Base-by-base conservation (phyloP, 768 basidiomycete species). In the Phaffia tasmanica region DNA sequence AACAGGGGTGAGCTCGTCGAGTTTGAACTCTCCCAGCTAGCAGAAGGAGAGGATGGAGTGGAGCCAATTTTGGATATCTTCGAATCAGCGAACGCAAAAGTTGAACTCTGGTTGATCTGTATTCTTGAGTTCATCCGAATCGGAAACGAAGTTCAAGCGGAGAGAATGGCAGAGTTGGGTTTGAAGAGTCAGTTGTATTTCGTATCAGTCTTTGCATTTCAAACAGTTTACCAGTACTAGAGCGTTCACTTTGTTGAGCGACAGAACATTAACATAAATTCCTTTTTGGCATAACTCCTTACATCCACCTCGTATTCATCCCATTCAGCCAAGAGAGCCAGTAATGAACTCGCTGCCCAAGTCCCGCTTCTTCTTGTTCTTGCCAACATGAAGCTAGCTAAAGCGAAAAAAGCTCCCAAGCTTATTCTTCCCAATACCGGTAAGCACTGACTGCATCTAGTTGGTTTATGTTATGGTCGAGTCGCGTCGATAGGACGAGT, bases 1-100 rank as follows among this genome's bases (percentile, higher is more conserved):
- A 18, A 8, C 19, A 65, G 57, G 16, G 50, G 32, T n/a, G 91
- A 93, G 77, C 83, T 88, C 73, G 87, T 93, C 67, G 87, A 88
- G 25, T 85, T 97, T 67, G 88, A 94, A 79, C 82, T 97, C 49
- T 87, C 89, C 79, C 79, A 86, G 71, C 84, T 98, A 60, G 84
- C 84, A 4, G 85, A 83, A 72, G 84, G 86, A 8, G 84, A 86
- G 69, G 62, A 58, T 0, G 27, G 50, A 11, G 35, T 32, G 11
- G 48, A 53, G 78, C 74, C 53, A 70, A 70, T 71, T 65, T 71
- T n/a, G 69, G 75, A 64, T 65, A 74, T 71, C 66, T 60, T 87
- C 58, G 84, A 86, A 71, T 85, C 87, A 35, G 86, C 85, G 0
- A 83, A 85, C 64, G 88, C 86, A 63, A 83, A 79, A 67, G 83